phyloP scores from a whole-genome alignment of 805 yeast species.

The Spathaspora sp. region DNA sequence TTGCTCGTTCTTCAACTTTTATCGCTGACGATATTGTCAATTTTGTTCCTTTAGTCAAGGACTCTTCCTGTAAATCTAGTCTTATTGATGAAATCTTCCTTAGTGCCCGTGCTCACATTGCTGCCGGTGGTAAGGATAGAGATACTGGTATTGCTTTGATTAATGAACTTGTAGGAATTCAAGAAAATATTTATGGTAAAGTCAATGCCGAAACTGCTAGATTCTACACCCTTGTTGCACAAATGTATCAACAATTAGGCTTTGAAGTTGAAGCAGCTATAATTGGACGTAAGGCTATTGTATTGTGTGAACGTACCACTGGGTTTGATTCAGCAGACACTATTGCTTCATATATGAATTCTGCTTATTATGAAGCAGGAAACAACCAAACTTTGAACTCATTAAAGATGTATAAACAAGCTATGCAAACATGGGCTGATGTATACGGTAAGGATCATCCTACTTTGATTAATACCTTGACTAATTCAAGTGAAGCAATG shows the following conservation, averaged over 20 bases:
- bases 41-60: conserved; percentile 74
- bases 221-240: conserved; percentile 63
- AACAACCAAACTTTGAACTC: conserved; percentile 59
- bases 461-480: conserved; percentile 58
- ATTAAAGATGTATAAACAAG: conserved; percentile 57
- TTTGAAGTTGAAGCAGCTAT: conserved; percentile 56
- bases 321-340: conserved; percentile 84
- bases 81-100: conserved; percentile 75
- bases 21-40: conserved; percentile 59
- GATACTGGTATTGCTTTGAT: conserved; percentile 62
- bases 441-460: conserved; percentile 68
- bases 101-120: conserved; percentile 46
- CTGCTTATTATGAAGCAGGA: conserved; percentile 68
- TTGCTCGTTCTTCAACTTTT: conserved; percentile 40
- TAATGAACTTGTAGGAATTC: conserved; percentile 65
- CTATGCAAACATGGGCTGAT: conserved; percentile 54
- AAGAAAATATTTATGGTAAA: conserved; percentile 80
- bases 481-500: conserved; percentile 59
- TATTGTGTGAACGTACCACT: conserved; percentile 70
- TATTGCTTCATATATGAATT: conserved; percentile 64
- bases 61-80: conserved; percentile 60
- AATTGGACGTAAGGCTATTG: conserved; percentile 63
- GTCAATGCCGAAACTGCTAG: conserved; percentile 78
- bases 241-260: conserved; percentile 59
- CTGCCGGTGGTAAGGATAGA: conserved; percentile 34